A percentile compares a stretch with the other conserved stretches of the same genome.
These are phyloP conservation scores for Naganishia sp. DNA, from an alignment of 1,284 basidiomycete species.

Conservation along the genomic window DNA sequence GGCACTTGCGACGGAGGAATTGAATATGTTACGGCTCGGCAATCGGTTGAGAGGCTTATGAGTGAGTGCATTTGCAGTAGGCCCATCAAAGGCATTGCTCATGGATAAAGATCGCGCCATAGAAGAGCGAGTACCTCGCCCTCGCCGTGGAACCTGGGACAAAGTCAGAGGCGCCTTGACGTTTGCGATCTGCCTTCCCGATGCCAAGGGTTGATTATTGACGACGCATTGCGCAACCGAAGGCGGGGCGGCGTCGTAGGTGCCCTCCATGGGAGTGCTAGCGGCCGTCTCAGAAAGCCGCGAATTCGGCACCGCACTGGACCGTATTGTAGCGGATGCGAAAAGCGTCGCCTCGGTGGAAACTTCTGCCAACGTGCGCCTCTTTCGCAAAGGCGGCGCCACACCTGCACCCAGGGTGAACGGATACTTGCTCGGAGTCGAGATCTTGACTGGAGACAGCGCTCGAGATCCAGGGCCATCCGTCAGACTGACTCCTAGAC, in stretches of 20 bases:
- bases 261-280: not conserved
- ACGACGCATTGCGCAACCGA: not conserved
- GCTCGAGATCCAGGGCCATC: not conserved
- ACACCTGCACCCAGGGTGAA: conserved; percentile 4
- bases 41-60: conserved; percentile 8
- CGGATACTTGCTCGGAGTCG: conserved; percentile 30
- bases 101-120: conserved; percentile 22
- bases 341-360: not conserved
- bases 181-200: conserved; percentile 7
- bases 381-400: conserved; percentile 6
- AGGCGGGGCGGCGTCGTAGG: not conserved
- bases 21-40: not conserved
- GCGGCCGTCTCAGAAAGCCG: conserved; percentile 3
- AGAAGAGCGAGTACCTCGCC: conserved; percentile 1
- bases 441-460: conserved; percentile 8
- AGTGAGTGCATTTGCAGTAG: conserved; percentile 13
- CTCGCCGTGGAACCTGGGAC: conserved; percentile 10
- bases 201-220: not conserved
- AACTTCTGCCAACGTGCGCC: not conserved
- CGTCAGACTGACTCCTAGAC: conserved; percentile 3
- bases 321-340: not conserved
- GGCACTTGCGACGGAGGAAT: not conserved
- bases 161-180: conserved; percentile 18
- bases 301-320: not conserved
- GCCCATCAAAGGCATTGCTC: conserved; percentile 16